Conservation (phyloP, 768 basidiomycete genomes). For the Podaxis mareebaensis region DNA sequence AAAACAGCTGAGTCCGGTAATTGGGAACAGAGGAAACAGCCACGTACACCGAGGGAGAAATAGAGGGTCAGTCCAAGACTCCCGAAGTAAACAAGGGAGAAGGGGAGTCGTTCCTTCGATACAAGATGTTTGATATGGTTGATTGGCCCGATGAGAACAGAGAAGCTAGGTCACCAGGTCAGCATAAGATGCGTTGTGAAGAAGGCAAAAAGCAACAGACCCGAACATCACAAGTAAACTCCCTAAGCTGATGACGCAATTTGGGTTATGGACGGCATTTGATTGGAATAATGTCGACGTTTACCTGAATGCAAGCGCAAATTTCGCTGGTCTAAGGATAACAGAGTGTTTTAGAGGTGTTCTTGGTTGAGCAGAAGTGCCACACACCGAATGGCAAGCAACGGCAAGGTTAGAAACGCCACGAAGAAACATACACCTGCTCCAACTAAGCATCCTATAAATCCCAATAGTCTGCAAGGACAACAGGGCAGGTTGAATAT, state of each 20-base stretch:
- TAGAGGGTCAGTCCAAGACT: constrained; percentile 88
- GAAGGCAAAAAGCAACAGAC: constrained; percentile 39
- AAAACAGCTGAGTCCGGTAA: constrained; percentile 1
- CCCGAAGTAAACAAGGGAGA: constrained; percentile 78
- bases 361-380: not conserved
- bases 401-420: constrained; percentile 80
- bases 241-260: constrained; percentile 58
- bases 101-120: constrained; percentile 82
- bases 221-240: constrained; percentile 96
- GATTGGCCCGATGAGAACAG: constrained; percentile 85
- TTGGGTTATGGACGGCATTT: constrained; percentile 6
- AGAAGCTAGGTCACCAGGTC: constrained; percentile 51
- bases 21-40: not conserved
- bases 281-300: constrained; percentile 7
- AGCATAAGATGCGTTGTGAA: not conserved
- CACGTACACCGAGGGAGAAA: constrained; percentile 83
- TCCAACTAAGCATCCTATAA: constrained; percentile 85
- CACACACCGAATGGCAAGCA: constrained; percentile 41
- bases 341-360: not conserved
- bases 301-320: constrained; percentile 85
- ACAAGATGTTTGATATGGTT: constrained; percentile 90
- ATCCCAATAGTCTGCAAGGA: constrained; percentile 76
- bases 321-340: constrained; percentile 79
- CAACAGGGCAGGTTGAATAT: not conserved
- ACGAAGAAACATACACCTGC: constrained; percentile 94